A percentile compares a stretch with the other conserved stretches of the same genome.
phyloP scores from a whole-genome alignment of 202 grass and related monocot genomes.

The Setaria italica region DNA sequence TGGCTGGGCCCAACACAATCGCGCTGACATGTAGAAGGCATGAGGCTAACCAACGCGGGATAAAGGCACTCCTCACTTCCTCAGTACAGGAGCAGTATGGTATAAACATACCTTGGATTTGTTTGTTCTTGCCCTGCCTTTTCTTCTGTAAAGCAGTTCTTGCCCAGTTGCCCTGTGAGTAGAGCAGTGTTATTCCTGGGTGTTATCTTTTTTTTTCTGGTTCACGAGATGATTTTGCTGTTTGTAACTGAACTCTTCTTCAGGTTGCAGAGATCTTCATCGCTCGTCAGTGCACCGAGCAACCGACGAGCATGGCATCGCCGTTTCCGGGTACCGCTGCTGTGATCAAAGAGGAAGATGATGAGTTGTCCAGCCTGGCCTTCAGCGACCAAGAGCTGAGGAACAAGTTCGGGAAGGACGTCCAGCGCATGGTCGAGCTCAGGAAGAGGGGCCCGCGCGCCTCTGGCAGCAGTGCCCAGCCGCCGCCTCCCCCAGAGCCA shows the following conservation, averaged over 20 bases:
- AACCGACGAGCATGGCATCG: slow-evolving; percentile 7
- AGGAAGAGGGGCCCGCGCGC: neutral
- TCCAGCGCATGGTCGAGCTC: neutral
- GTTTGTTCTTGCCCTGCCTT: neutral
- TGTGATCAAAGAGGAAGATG: slow-evolving; percentile 41
- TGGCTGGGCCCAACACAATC: too few species aligned
- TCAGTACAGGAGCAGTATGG: too few species aligned
- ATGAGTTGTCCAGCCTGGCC: neutral
- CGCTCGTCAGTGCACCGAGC: too few species aligned
- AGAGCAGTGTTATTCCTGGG: neutral
- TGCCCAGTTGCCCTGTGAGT: neutral
- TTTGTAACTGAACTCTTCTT: neutral
- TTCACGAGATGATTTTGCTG: neutral
- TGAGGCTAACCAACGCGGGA: slow-evolving; percentile 1
- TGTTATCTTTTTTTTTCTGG: neutral
- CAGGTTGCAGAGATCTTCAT: neutral
- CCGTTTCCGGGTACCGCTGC: neutral
- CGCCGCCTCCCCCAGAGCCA: neutral
- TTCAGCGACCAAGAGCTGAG: neutral
- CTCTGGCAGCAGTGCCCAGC: neutral
- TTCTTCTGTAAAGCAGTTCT: neutral
- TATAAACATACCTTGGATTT: neutral
- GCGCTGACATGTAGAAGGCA: neutral
- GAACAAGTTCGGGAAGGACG: slow-evolving; percentile 32
- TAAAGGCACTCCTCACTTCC: neutral